Conservation (phyloP, 345 rosid species). For the Lepidium sativum region DNA sequence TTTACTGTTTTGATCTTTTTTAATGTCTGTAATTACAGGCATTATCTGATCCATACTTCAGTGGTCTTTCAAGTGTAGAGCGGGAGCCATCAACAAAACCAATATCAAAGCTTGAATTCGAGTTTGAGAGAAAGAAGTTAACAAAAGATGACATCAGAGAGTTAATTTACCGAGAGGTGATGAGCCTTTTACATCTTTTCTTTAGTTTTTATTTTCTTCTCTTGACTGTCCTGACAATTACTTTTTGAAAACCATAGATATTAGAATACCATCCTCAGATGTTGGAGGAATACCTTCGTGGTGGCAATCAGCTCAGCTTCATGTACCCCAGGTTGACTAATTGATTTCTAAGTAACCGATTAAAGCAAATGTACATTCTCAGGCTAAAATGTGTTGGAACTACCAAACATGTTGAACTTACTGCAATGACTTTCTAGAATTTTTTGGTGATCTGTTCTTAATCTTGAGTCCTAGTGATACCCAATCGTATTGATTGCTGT, state of each 20-base stretch:
- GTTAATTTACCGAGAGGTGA: constrained; percentile 87
- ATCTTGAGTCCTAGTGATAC: not conserved
- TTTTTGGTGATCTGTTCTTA: not conserved
- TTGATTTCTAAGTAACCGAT: not conserved
- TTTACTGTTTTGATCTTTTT: constrained; percentile 1
- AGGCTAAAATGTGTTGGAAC: not conserved
- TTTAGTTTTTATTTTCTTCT: constrained; percentile 8
- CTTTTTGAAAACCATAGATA: constrained; percentile 42
- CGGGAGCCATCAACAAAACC: constrained; percentile 81
- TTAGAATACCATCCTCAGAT: constrained; percentile 95
- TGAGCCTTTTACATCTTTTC: constrained; percentile 13
- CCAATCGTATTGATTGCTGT: not conserved
- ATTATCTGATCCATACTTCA: constrained; percentile 78
- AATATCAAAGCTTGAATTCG: constrained; percentile 90
- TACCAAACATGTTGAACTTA: not conserved
- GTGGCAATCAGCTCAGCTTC: constrained; percentile 87
- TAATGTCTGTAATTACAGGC: constrained; percentile 48
- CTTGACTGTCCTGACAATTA: not conserved
- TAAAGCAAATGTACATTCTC: not conserved
- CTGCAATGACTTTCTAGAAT: not conserved
- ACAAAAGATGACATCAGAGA: constrained; percentile 89
- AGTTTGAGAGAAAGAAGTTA: constrained; percentile 89
- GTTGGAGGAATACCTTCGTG: constrained; percentile 85
- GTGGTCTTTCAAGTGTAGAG: constrained; percentile 64
- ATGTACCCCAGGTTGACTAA: constrained; percentile 78